Percentiles rank a stretch among this genome's conserved stretches.
Evolutionary conservation across 805 yeast genomes (phyloP).

Genomic region (Cyberlindnera lachancei): DNA sequence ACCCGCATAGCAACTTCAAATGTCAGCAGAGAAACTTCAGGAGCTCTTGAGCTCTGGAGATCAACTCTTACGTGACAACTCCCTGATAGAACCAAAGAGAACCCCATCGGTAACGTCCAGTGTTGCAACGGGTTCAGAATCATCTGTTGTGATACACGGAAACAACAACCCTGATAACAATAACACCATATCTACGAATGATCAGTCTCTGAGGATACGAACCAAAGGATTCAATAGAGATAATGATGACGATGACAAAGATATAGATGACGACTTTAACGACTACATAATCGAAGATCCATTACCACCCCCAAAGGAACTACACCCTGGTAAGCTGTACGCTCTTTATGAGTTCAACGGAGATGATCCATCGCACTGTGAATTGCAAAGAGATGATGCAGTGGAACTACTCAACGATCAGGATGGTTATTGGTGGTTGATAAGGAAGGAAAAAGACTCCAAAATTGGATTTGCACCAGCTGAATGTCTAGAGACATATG

Average conservation of each 20-base stretch:
- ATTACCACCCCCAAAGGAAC: conserved; percentile 61
- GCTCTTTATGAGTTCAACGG: conserved; percentile 86
- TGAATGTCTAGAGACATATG: conserved; percentile 85
- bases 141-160: conserved; percentile 13
- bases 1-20: too few species aligned
- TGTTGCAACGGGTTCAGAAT: conserved; percentile 9
- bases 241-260: conserved; percentile 26
- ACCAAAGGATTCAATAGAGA: conserved; percentile 25
- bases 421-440: conserved; percentile 97
- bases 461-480: conserved; percentile 95
- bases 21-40: conserved; percentile 16
- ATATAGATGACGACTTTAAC: conserved; percentile 36
- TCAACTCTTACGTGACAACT: conserved; percentile 15
- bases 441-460: conserved; percentile 48
- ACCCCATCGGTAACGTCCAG: conserved; percentile 15
- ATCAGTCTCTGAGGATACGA: conserved; percentile 10
- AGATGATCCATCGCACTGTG: conserved; percentile 89
- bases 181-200: neutral
- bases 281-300: conserved; percentile 32
- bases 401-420: conserved; percentile 78
- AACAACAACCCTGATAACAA: conserved; percentile 1
- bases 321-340: conserved; percentile 77
- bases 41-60: conserved; percentile 13
- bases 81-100: conserved; percentile 17
- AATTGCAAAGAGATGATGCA: conserved; percentile 71